Percentiles rank a stretch among this genome's conserved stretches.
These are phyloP conservation scores for Boletus fagicola DNA, from an alignment of 768 basidiomycete species.

Conservation along the genomic window DNA sequence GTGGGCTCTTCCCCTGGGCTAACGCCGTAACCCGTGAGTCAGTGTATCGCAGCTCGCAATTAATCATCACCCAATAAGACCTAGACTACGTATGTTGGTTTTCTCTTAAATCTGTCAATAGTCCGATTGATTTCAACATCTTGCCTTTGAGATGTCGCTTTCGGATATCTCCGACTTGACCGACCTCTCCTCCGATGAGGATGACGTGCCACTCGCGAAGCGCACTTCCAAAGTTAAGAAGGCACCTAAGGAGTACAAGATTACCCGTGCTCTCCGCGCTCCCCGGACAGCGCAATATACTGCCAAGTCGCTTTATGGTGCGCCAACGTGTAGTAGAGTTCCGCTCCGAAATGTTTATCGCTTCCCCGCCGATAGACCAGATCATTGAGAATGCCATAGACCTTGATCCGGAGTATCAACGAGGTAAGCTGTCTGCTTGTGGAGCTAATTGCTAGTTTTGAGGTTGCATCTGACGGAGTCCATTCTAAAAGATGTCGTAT, in stretches of 20 bases:
- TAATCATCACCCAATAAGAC: not conserved
- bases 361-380: conserved; percentile 37
- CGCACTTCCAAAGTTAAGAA: conserved; percentile 25
- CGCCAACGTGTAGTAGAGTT: conserved; percentile 1
- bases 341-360: not conserved
- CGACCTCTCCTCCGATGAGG: conserved; percentile 44
- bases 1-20: not conserved
- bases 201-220: conserved; percentile 29
- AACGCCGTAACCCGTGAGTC: not conserved
- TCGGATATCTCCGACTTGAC: conserved; percentile 49
- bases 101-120: not conserved
- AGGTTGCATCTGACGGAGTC: not conserved
- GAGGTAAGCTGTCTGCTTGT: conserved; percentile 39
- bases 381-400: conserved; percentile 47
- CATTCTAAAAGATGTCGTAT: conserved; percentile 52
- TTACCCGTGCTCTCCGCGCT: conserved; percentile 34
- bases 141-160: conserved; percentile 29
- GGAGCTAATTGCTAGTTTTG: not conserved
- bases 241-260: conserved; percentile 30
- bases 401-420: conserved; percentile 65
- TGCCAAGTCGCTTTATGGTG: conserved; percentile 46
- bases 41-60: not conserved
- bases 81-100: not conserved
- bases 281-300: conserved; percentile 42
- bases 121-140: not conserved